Evolutionary conservation across 805 yeast genomes (phyloP).

Genomic region (Hanseniaspora occidentalis): DNA sequence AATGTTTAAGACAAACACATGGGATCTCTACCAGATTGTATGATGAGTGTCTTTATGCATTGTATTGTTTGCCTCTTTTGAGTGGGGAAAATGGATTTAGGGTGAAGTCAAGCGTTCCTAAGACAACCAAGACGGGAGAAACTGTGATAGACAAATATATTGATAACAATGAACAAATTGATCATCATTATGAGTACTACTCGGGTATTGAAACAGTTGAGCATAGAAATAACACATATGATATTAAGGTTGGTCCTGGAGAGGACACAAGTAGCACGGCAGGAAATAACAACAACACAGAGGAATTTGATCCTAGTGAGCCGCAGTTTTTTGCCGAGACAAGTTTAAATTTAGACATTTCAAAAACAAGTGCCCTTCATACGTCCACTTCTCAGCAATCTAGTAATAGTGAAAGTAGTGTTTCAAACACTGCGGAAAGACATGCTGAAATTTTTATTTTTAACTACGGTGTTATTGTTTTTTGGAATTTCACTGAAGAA

Average conservation of each 20-base stretch:
- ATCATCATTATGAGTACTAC: constrained; percentile 84
- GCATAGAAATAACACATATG: constrained; percentile 35
- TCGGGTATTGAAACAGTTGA: constrained; percentile 59
- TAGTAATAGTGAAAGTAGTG: constrained; percentile 10
- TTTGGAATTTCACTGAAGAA: constrained; percentile 89
- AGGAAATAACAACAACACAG: constrained; percentile 25
- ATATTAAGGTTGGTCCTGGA: constrained; percentile 20
- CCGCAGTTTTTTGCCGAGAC: constrained; percentile 73
- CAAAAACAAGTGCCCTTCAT: neutral
- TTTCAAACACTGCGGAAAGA: constrained; percentile 13
- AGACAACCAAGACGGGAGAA: constrained; percentile 28
- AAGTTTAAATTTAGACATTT: constrained; percentile 8
- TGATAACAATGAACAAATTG: constrained; percentile 71
- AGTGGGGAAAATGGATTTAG: constrained; percentile 76
- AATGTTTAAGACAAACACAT: constrained; percentile 57
- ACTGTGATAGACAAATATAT: constrained; percentile 62
- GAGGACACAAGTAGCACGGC: constrained; percentile 17
- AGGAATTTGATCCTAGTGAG: constrained; percentile 80
- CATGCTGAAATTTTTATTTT: constrained; percentile 85
- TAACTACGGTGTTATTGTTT: constrained; percentile 91
- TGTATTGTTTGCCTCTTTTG: constrained; percentile 72
- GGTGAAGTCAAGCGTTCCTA: constrained; percentile 48
- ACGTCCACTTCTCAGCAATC: neutral
- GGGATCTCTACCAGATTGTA: constrained; percentile 77
- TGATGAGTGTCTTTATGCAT: constrained; percentile 88